These are phyloP conservation scores for Clausena lansium DNA, from an alignment of 345 rosid species.

Conservation along the genomic window DNA sequence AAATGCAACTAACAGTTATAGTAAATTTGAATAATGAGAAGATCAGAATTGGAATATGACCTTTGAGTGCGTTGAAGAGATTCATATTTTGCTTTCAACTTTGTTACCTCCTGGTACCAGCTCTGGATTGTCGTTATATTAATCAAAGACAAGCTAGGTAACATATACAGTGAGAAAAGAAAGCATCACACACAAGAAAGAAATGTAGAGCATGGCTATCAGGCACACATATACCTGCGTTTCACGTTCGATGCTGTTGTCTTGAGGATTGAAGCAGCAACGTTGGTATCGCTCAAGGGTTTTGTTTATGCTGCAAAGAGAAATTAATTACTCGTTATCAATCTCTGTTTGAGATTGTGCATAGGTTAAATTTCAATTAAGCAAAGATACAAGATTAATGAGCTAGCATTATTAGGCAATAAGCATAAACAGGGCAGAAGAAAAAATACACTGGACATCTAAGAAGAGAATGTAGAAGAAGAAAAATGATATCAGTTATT, in stretches of 20 bases:
- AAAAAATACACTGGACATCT: too few relatives aligned
- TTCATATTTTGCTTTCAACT: slow-evolving; percentile 73
- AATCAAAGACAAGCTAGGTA: background rate
- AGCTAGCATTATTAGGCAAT: background rate
- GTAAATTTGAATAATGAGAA: background rate
- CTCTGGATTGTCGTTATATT: slow-evolving; percentile 33
- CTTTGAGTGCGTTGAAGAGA: slow-evolving; percentile 83
- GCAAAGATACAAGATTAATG: background rate
- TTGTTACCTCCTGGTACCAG: slow-evolving; percentile 77
- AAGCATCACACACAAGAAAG: background rate
- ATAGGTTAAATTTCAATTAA: background rate
- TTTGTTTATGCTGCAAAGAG: slow-evolving; percentile 39
- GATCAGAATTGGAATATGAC: slow-evolving; percentile 24
- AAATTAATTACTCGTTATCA: background rate
- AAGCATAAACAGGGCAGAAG: background rate
- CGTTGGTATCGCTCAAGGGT: slow-evolving; percentile 79
- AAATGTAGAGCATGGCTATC: too few relatives aligned
- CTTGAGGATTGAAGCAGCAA: slow-evolving; percentile 56
- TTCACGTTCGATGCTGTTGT: slow-evolving; percentile 52
- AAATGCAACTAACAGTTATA: background rate
- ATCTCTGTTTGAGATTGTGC: background rate
- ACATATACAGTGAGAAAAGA: background rate
- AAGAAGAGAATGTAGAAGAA: too few relatives aligned
- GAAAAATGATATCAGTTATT: too few relatives aligned
- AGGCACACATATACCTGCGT: slow-evolving; percentile 48